These are phyloP conservation scores for Psidium guajava DNA, from an alignment of 345 rosid genomes.

Conservation along the genomic window DNA sequence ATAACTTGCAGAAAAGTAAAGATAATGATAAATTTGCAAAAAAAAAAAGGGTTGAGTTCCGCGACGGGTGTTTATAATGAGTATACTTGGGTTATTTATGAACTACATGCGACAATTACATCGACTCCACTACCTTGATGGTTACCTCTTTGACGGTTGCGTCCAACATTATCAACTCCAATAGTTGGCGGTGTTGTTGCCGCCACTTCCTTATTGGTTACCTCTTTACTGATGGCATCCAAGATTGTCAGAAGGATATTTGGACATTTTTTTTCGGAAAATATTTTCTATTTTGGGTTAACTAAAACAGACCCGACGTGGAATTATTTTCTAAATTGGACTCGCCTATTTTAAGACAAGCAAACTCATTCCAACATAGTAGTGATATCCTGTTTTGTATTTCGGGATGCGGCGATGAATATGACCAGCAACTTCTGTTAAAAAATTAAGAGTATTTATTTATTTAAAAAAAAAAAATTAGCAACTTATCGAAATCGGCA, in stretches of 20 bases:
- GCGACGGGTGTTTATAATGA: not conserved
- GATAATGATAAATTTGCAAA: fast-evolving
- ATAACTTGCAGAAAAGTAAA: not conserved
- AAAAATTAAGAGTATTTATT: too few species aligned
- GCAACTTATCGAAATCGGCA: too few species aligned
- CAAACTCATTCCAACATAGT: too few species aligned
- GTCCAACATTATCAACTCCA: not conserved
- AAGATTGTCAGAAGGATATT: fast-evolving
- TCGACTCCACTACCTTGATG: not conserved
- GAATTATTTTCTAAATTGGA: too few species aligned
- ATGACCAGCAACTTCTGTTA: too few species aligned
- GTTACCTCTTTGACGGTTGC: not conserved
- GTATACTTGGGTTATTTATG: not conserved
- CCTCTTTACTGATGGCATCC: not conserved
- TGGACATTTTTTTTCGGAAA: not conserved
- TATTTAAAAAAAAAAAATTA: too few species aligned
- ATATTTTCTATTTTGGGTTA: too few species aligned
- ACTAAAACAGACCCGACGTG: too few species aligned
- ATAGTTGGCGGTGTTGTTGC: not conserved
- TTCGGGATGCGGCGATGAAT: too few species aligned
- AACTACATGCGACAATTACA: fast-evolving
- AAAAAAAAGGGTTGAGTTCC: not conserved
- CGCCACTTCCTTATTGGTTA: fast-evolving
- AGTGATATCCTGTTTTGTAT: too few species aligned
- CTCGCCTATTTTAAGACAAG: too few species aligned